A percentile compares a stretch with the other conserved stretches of the same genome.
Evolutionary conservation across 768 basidiomycete genomes (phyloP).

Genomic region (Tylopilus plumbeoviolaceoides): DNA sequence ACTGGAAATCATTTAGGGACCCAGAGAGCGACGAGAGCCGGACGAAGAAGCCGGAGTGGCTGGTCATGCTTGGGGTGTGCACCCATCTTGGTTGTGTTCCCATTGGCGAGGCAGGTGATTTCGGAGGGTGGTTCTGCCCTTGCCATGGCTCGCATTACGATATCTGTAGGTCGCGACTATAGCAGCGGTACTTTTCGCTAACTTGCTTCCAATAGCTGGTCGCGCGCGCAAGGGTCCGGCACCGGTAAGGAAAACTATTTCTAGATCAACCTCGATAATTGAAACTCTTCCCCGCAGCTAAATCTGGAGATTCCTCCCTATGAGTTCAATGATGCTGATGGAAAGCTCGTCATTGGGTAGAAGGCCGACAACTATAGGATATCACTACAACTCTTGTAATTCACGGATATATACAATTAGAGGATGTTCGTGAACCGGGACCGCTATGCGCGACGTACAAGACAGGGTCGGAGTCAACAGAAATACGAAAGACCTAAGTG

Average conservation of each 20-base stretch:
- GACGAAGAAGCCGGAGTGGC: conserved; percentile 94
- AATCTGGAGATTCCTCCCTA: conserved; percentile 93
- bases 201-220: conserved; percentile 55
- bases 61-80: conserved; percentile 90
- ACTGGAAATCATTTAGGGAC: conserved; percentile 88
- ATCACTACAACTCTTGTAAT: conserved; percentile 19
- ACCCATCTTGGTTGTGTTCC: conserved; percentile 99
- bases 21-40: conserved; percentile 88
- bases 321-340: conserved; percentile 82
- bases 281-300: conserved; percentile 44
- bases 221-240: conserved; percentile 96
- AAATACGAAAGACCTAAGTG: neutral
- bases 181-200: conserved; percentile 2
- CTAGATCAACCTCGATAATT: conserved; percentile 1
- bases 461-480: neutral
- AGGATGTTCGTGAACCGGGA: conserved; percentile 11
- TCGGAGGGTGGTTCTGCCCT: conserved; percentile 99
- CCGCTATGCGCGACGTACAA: neutral
- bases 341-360: conserved; percentile 85
- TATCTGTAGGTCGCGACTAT: conserved; percentile 59
- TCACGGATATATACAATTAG: conserved; percentile 22
- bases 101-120: conserved; percentile 96
- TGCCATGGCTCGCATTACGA: conserved; percentile 99
- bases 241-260: conserved; percentile 55
- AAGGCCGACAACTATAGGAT: neutral